Conservation (phyloP, 371 early-diverging fungal genomes). For the Mortierella sp. region DNA sequence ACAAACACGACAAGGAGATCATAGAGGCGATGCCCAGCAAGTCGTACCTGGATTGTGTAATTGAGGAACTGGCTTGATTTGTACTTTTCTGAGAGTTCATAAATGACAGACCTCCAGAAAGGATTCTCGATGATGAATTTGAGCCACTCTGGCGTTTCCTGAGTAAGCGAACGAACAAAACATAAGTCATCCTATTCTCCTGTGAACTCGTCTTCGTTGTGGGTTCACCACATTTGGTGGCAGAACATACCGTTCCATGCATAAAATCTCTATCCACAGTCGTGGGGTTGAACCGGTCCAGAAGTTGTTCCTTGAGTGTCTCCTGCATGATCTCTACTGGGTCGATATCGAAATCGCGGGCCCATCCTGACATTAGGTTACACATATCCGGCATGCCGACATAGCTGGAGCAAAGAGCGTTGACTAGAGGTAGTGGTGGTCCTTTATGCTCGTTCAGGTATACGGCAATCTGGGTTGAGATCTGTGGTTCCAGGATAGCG, state of each 20-base stretch:
- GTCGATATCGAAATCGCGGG: slow-evolving; percentile 58
- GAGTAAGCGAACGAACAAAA: background rate
- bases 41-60: slow-evolving; percentile 66
- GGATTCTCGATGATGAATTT: slow-evolving; percentile 63
- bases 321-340: slow-evolving; percentile 60
- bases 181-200: too few relatives aligned
- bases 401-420: slow-evolving; percentile 68
- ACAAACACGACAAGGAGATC: background rate
- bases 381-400: slow-evolving; percentile 76
- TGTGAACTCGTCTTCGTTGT: too few relatives aligned
- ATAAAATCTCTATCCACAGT: slow-evolving; percentile 64
- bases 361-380: slow-evolving; percentile 63
- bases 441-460: slow-evolving; percentile 67
- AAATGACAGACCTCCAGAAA: slow-evolving; percentile 72
- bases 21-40: background rate
- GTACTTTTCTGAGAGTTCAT: slow-evolving; percentile 68
- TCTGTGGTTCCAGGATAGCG: slow-evolving; percentile 72
- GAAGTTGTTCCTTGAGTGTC: slow-evolving; percentile 63
- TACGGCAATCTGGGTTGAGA: slow-evolving; percentile 57
- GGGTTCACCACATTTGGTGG: too few relatives aligned
- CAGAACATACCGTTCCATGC: slow-evolving; percentile 49
- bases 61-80: slow-evolving; percentile 70
- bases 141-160: slow-evolving; percentile 61
- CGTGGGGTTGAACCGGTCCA: slow-evolving; percentile 67
- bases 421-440: slow-evolving; percentile 71